Conservation (phyloP, 2,329 filamentous ascomycete species). For the Lecanicillium sp. region DNA sequence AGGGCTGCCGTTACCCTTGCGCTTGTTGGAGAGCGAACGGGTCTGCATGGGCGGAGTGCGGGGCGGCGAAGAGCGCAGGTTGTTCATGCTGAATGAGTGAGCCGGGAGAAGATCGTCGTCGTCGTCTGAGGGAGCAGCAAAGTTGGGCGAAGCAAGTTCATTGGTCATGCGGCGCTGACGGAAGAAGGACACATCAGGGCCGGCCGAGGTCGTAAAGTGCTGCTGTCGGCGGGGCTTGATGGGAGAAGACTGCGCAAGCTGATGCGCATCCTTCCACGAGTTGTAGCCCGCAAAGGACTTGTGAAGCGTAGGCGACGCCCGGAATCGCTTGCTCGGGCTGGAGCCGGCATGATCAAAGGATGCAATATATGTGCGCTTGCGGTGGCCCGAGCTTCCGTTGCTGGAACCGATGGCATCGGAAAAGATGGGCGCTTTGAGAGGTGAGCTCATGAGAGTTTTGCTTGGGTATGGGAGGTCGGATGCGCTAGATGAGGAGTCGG, state of each 20-base stretch:
- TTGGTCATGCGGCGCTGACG: constrained; percentile 63
- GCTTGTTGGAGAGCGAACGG: constrained; percentile 41
- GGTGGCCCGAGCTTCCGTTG: constrained; percentile 59
- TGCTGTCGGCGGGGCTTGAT: constrained; percentile 69
- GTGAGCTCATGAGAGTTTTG: constrained; percentile 71
- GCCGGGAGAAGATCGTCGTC: constrained; percentile 76
- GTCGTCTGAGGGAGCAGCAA: constrained; percentile 64
- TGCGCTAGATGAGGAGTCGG: constrained; percentile 79
- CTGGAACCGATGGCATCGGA: constrained; percentile 74
- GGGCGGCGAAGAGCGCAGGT: constrained; percentile 73
- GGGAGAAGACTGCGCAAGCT: constrained; percentile 79
- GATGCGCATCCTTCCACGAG: constrained; percentile 72
- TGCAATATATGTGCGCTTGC: constrained; percentile 57
- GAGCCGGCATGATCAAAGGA: constrained; percentile 51
- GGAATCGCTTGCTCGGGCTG: constrained; percentile 63
- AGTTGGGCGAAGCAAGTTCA: constrained; percentile 53
- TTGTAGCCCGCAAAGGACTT: constrained; percentile 50
- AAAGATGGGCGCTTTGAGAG: constrained; percentile 75
- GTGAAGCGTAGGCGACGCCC: constrained; percentile 53
- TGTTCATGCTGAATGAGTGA: constrained; percentile 63
- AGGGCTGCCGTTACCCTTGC: constrained; percentile 41
- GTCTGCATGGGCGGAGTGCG: constrained; percentile 69
- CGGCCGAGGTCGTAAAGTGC: constrained; percentile 65
- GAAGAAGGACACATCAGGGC: constrained; percentile 74
- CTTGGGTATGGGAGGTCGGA: constrained; percentile 70